These are phyloP conservation scores for Rutstroemia sp. DNA, from an alignment of 2,329 filamentous ascomycete genomes.

Conservation along the genomic window DNA sequence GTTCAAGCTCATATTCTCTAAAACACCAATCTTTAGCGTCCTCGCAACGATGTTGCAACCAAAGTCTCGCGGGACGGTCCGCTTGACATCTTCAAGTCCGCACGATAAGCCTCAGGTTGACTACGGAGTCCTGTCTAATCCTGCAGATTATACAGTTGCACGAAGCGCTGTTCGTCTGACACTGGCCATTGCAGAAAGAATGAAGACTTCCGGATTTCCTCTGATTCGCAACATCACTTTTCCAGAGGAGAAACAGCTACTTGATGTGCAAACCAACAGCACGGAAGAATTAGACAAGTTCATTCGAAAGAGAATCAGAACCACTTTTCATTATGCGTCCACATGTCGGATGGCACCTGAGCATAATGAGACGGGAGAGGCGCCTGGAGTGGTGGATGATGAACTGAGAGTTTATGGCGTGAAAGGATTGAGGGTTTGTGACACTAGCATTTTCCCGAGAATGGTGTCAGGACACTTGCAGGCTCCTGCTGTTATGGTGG, in stretches of 20 bases:
- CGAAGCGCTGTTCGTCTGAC: conserved; percentile 9
- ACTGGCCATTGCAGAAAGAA: conserved; percentile 1
- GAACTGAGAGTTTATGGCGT: conserved; percentile 22
- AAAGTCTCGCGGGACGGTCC: conserved; percentile 6
- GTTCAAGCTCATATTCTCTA: neutral
- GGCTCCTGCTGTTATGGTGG: conserved; percentile 21
- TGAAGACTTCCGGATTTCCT: conserved; percentile 7
- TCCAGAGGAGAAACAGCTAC: neutral
- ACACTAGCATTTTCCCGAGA: conserved; percentile 21
- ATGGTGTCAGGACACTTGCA: conserved; percentile 23
- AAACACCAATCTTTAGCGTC: conserved; percentile 5
- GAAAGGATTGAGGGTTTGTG: conserved; percentile 20
- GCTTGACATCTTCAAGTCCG: conserved; percentile 3
- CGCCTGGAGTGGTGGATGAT: conserved; percentile 20
- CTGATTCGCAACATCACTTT: conserved; percentile 17
- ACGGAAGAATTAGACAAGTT: neutral
- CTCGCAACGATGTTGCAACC: conserved; percentile 6
- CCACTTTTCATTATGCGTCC: neutral
- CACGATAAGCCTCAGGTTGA: conserved; percentile 8
- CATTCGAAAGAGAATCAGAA: neutral
- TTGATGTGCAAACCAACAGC: neutral
- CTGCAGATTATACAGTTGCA: neutral
- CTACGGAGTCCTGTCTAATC: conserved; percentile 7
- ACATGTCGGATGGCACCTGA: neutral
- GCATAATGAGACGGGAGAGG: conserved; percentile 24